Evolutionary conservation across 2,329 filamentous ascomycete species (phyloP), one percentile per base, ranked within the genome.

Genomic region (Ophiocordyceps polyrhachis-furcata): DNA sequence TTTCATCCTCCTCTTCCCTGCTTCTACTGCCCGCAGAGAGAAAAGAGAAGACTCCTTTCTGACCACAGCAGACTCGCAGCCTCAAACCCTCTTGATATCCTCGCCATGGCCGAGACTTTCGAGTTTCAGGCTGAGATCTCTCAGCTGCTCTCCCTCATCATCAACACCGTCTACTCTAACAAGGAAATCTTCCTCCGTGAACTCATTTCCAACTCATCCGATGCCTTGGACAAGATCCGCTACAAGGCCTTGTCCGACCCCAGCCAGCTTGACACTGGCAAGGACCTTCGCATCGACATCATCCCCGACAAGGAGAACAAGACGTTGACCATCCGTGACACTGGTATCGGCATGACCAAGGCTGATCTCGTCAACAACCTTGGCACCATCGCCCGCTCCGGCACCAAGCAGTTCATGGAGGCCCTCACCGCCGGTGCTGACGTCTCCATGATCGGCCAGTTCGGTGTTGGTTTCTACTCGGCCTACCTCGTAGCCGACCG

Each of bases 121-220:
- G 89, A 96, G 83, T 98, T 96, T 76, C 91, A 98, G 83, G 91
- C 91, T 83, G 91, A 98, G 84, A 98, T 98, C 66, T 96, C 89
- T 83, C 91, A 98, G 85, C 85, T 98, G 55, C 83, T 98, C 65
- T 87, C 82, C 57, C 84, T 98, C 66, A 98, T 98, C 72, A 98
- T 98, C 79, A 98, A 98, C 84, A 96, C 91, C 55, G 91, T 98
- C 74, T 98, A 96, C 79, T 95, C 88, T 58, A 98, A 98, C 83
- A 98, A 98, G 79, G 91, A 96, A 73, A 96, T 98, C 66, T 98
- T 98, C 81, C 73, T 98, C 60, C 76, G 91, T 82, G 91, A 98
- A 73, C 66, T 98, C 59, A 85, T 98, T 62, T 96, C 91, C 72
- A 98, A 98, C 73, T 82, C 83, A 63, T 96, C 89, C 61, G 91